phyloP scores from a whole-genome alignment of 1,284 basidiomycete genomes.

The Kalmanozyma brasiliensis region DNA sequence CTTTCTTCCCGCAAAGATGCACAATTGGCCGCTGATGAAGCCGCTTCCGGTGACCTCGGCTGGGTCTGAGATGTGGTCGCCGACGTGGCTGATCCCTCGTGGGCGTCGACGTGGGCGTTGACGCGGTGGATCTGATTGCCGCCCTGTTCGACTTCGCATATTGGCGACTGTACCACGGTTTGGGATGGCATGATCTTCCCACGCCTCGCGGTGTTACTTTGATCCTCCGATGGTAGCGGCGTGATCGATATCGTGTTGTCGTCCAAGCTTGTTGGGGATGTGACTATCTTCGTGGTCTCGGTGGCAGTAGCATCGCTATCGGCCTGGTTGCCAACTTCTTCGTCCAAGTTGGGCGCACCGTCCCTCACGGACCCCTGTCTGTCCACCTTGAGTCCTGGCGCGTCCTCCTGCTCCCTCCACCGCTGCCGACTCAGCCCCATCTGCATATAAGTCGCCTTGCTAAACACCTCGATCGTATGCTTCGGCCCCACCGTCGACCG shows the following conservation, averaged over 20 bases:
- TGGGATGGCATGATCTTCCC: slow-evolving; percentile 5
- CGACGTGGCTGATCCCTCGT: slow-evolving; percentile 2
- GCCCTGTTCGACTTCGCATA: background rate
- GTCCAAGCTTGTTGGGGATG: slow-evolving; percentile 3
- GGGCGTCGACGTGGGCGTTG: slow-evolving; percentile 16
- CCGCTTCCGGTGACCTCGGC: no score
- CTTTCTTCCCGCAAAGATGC: slow-evolving; percentile 7
- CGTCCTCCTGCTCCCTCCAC: slow-evolving; percentile 13
- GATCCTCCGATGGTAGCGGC: background rate
- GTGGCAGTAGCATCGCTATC: background rate
- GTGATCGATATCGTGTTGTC: background rate
- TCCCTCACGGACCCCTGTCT: slow-evolving; percentile 10
- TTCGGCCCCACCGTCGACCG: slow-evolving; percentile 52
- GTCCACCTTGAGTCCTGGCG: slow-evolving; percentile 19
- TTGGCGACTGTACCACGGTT: slow-evolving; percentile 7
- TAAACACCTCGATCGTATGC: slow-evolving; percentile 48
- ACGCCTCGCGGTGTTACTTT: slow-evolving; percentile 1
- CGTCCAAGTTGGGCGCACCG: background rate
- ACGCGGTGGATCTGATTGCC: slow-evolving; percentile 2
- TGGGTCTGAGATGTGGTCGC: background rate
- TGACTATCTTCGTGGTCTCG: background rate
- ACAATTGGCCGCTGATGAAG: no score
- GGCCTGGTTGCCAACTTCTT: background rate
- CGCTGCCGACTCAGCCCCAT: slow-evolving; percentile 45
- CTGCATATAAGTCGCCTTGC: slow-evolving; percentile 44